Base-by-base conservation (phyloP, 768 basidiomycete genomes). In the Termitomyces sp. region DNA sequence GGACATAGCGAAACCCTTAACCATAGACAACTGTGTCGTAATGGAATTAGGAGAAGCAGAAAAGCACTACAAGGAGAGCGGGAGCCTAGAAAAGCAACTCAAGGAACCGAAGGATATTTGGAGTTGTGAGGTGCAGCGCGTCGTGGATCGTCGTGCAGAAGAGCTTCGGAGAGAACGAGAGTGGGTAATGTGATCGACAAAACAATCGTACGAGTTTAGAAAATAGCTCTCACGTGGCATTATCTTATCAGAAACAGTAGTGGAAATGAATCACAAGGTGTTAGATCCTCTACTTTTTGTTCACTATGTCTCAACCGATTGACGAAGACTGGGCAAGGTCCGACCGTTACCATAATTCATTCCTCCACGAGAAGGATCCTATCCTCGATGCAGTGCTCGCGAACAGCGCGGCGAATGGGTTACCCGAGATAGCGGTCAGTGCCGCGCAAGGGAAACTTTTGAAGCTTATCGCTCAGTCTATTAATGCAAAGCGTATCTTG, bases 11-110 rank as follows among this genome's bases (percentile, higher is more conserved):
- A 70, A 70, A 38, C 85, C 87, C 3, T 66, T 98, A 21, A 74
- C 78, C 26, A 73, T 82, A n/a, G 86, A 89, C 40, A 98, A 98
- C 67, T 83, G 88, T 55, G 91, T 95, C 11, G 86, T 94, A 3
- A 85, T 98, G 72, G 91, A 93, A 55, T 69, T 78, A 54, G 77
- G 75, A 50, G 91, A 97, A 54, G 89, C 85, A 0, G 85, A 85
- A 65, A 78, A 75, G 55, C 93, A 94, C 67, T 66, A 76, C 38
- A 71, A 68, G 55, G 75, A 76, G 38, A 83, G 80, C 44, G 75
- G 70, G 53, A 64, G 61, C 31, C 43, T 56, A 10, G 65, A 65
- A 19, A 71, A 64, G 8, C 62, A 66, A 19, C 59, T 64, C 14
- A 66, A 66, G 38, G 67, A 58, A 21, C 82, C 85, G 0, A 76